Base-by-base conservation (phyloP, 768 basidiomycete species). In the Lactarius akahatsu region DNA sequence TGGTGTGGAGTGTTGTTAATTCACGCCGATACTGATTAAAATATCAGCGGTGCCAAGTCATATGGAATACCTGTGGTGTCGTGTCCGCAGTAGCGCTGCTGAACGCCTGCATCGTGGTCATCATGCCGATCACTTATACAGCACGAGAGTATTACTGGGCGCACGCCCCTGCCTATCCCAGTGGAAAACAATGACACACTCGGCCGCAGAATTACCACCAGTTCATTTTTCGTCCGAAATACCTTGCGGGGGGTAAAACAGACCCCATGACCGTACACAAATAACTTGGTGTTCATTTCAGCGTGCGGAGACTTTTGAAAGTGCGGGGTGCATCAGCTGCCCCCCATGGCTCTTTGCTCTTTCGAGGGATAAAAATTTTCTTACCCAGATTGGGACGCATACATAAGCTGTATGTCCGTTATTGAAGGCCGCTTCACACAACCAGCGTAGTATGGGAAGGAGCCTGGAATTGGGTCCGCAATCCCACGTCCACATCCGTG, bases 361-460 rank as follows among this genome's bases (percentile, higher is more conserved):
- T 28, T 65, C 32, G 32, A 56, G 4, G 36, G 34, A 8, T 40
- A 9, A 28, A 23, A 45, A 30, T 63, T 64, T 28, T 52, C 45
- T 59, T 59, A 52, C 38, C 63, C 32, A 20, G 63, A 59, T 59
- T 56, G 59, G 64, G 41, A 45, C 40, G 40, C 18, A 47, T 40
- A 52, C 47, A 64, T 59, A 64, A 54, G 50, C 50, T 5, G 47
- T 30, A 47, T 52, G 57, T 23, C 36, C 36, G 36, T 38, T 38
- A 38, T 38, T 38, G 52, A 55, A 30, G 13, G 30, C 28, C 54
- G 52, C 59, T 65, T 66, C 43, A 50, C 60, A 57, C 57, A 41
- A 26, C 57, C 61, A 36, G 52, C 50, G 11, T 45, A 15, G 47
- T 60, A 59, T 60, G 62, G 66, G 57, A 63, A 67, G 66, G 66